Percentiles rank a stretch among this genome's conserved stretches.
phyloP scores from a whole-genome alignment of 306 rosid genomes.

The Castanea sativa region DNA sequence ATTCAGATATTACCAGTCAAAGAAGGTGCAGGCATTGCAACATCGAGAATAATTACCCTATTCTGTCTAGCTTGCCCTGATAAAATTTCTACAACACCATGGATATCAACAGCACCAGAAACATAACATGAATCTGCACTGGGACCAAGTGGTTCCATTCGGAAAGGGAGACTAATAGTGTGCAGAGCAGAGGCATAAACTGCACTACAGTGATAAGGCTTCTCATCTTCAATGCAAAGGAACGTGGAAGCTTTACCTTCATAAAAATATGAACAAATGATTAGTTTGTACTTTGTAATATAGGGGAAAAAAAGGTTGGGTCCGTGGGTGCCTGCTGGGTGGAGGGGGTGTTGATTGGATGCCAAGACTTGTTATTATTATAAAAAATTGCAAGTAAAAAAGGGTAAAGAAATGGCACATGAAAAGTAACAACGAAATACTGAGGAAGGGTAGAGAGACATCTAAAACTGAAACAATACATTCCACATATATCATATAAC shows the following conservation, averaged over 20 bases:
- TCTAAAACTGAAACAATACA: neutral
- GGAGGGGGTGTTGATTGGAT: neutral
- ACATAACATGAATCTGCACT: slow-evolving; percentile 43
- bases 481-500: slow-evolving; percentile 19
- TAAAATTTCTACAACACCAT: slow-evolving; percentile 64
- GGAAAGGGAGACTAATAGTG: slow-evolving; percentile 76
- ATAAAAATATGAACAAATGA: slow-evolving; percentile 16
- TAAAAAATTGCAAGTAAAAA: neutral
- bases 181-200: slow-evolving; percentile 81
- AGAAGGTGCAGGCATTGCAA: slow-evolving; percentile 84
- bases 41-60: slow-evolving; percentile 75
- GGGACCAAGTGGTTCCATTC: slow-evolving; percentile 72
- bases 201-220: slow-evolving; percentile 80
- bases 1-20: slow-evolving; percentile 48
- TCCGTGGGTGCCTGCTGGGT: neutral
- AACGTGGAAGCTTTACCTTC: slow-evolving; percentile 68
- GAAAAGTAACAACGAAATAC: slow-evolving; percentile 15
- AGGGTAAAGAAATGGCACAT: slow-evolving; percentile 10
- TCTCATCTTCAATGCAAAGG: slow-evolving; percentile 60
- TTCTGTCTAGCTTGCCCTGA: slow-evolving; percentile 75
- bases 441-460: slow-evolving; percentile 13
- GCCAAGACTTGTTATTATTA: too few relatives aligned
- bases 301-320: slow-evolving; percentile 8
- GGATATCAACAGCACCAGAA: slow-evolving; percentile 70
- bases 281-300: slow-evolving; percentile 17